Conservation (phyloP, 192 early-diverging fungal species). For the Rhizophagus sp. region DNA sequence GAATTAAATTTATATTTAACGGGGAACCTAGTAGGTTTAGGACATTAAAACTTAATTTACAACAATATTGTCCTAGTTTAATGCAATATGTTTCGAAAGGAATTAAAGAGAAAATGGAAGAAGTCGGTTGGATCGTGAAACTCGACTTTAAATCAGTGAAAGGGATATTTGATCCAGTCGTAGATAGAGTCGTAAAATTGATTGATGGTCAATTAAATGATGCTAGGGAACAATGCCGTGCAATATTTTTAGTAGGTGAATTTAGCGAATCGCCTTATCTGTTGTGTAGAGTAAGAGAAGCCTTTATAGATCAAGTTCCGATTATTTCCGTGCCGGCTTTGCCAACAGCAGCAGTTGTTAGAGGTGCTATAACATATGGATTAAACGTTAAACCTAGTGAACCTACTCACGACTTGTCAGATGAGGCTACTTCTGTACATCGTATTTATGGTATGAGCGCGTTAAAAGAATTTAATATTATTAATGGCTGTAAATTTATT, state of each 20-base stretch:
- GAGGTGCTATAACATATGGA: conserved; percentile 40
- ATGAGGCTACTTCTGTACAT: neutral
- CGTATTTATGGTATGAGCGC: neutral
- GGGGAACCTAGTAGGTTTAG: neutral
- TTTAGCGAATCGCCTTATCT: conserved; percentile 58
- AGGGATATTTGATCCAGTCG: conserved; percentile 58
- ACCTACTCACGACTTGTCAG: neutral
- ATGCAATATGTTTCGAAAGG: neutral
- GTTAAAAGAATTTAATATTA: neutral
- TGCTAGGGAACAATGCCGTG: conserved; percentile 38
- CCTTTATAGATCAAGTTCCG: conserved; percentile 47
- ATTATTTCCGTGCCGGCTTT: conserved; percentile 52
- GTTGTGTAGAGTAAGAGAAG: conserved; percentile 44
- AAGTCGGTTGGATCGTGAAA: conserved; percentile 43
- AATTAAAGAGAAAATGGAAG: conserved; percentile 34
- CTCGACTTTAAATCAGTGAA: conserved; percentile 43
- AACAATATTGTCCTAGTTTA: neutral
- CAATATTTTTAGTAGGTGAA: conserved; percentile 58
- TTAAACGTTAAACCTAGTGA: neutral
- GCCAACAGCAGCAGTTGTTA: conserved; percentile 52
- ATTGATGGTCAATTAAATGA: conserved; percentile 54
- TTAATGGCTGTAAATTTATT: neutral
- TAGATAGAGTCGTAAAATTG: conserved; percentile 50
- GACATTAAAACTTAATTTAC: neutral
- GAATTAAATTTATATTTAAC: neutral